These are phyloP conservation scores for Penicillium sp. DNA, from an alignment of 2,329 filamentous ascomycete species.

Conservation along the genomic window DNA sequence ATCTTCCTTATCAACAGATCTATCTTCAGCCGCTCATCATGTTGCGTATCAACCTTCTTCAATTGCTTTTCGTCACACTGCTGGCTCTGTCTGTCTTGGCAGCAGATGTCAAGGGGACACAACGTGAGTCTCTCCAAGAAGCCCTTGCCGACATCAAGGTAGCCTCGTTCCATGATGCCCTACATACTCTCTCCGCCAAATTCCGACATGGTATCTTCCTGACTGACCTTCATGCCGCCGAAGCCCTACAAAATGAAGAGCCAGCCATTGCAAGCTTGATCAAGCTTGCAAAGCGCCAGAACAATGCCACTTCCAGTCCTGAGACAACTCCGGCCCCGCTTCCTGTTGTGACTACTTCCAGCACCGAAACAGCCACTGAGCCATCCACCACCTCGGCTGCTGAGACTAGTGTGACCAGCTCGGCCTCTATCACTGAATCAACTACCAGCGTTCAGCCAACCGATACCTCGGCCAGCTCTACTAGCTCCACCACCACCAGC, in stretches of 20 bases:
- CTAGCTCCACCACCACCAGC: neutral
- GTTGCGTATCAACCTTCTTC: constrained; percentile 23
- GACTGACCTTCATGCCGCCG: constrained; percentile 62
- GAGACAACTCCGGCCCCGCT: neutral
- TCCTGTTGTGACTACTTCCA: constrained; percentile 5
- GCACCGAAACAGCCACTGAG: constrained; percentile 3
- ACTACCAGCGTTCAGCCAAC: constrained; percentile 17
- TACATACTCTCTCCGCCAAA: constrained; percentile 62
- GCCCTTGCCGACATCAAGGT: constrained; percentile 57
- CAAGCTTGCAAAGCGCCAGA: constrained; percentile 62
- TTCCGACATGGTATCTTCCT: constrained; percentile 68
- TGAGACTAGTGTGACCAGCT: constrained; percentile 11
- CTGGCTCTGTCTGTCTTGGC: constrained; percentile 28
- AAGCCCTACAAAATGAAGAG: constrained; percentile 61
- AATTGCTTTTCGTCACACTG: constrained; percentile 26
- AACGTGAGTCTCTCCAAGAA: constrained; percentile 49
- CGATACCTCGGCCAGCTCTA: constrained; percentile 13
- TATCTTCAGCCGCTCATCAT: constrained; percentile 12
- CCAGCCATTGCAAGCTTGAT: constrained; percentile 61
- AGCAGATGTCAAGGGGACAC: constrained; percentile 17
- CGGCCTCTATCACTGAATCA: constrained; percentile 7
- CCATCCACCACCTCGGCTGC: constrained; percentile 15
- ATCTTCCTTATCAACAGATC: neutral
- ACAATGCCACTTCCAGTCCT: constrained; percentile 26
- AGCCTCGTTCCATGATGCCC: constrained; percentile 62